Base-by-base conservation (phyloP, 2,329 filamentous ascomycete genomes). In the Pseudogymnoascus sp. region DNA sequence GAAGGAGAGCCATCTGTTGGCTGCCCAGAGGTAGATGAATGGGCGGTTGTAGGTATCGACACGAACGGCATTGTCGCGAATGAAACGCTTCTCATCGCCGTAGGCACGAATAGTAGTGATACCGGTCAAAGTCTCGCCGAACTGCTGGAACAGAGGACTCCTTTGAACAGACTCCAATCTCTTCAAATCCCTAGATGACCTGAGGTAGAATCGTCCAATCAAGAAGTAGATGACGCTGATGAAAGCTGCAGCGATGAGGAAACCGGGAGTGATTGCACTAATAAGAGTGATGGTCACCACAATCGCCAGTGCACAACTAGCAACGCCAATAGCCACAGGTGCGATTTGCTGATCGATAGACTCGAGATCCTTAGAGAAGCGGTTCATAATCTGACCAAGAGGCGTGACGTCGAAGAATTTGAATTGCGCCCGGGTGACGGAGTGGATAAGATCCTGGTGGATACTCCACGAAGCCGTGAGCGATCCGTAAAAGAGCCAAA, bases 61-160 rank as follows among this genome's bases (percentile, higher is more conserved):
- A 70, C 89, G 89, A 62, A 81, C 76, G 64, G 97, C 80, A 71
- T 97, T 99, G 71, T 99, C 93, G 18, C 92, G 84, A 67, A 97
- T 90, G 75, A 99, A 99, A 37, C 95, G 88, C 61, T 90, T 85
- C 74, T 97, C 92, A 69, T 97, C 93, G 37, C 93, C 92, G 70
- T 97, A 99, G 1, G 95, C 95, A 71, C 96, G 88, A 69, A 99
- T 99, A 0, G 95, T 99, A 2, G 93, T 96, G 75, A 99, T 95
- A 28, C 95, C 95, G 60, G 88, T 91, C 16, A 99, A 78, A 0
- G 96, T 97, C 78, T 99, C 95, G 66, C 95, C 93, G 68, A 99
- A 99, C 69, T 97, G 95, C 75, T 99, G 95, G 78, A 97, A 99
- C 5, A 99, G 80, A 1, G 95, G 95, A 74, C 93, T 97, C 71